A percentile compares a stretch with the other conserved stretches of the same genome.
phyloP scores from a whole-genome alignment of 2,329 filamentous ascomycete species.

The Botryotinia globosa region DNA sequence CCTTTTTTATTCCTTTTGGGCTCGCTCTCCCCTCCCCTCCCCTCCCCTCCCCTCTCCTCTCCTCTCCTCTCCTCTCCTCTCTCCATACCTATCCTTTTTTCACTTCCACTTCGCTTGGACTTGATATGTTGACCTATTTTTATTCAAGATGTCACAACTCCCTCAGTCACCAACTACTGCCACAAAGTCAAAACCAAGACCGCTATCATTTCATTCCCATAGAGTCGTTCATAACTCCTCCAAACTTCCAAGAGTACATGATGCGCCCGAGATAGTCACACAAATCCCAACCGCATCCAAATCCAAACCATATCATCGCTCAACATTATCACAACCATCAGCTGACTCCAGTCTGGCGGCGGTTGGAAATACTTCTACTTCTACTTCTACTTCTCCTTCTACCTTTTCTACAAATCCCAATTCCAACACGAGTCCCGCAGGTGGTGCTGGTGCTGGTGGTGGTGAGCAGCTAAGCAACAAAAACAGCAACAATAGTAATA shows the following conservation, averaged over 20 bases:
- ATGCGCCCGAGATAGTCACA: constrained; percentile 19
- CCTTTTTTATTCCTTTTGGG: neutral
- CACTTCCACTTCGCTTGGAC: neutral
- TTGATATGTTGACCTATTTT: constrained; percentile 19
- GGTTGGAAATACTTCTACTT: neutral
- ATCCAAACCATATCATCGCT: neutral
- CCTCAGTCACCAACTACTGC: constrained; percentile 8
- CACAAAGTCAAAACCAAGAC: constrained; percentile 15
- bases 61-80: too few relatives aligned
- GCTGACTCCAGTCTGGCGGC: constrained; percentile 12
- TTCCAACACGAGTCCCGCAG: neutral
- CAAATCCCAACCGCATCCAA: constrained; percentile 1
- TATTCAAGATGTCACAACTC: constrained; percentile 21
- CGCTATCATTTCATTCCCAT: constrained; percentile 22
- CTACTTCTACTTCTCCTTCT: too few relatives aligned
- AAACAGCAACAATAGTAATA: neutral
- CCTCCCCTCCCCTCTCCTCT: too few relatives aligned
- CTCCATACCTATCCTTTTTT: too few relatives aligned
- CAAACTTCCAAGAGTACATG: constrained; percentile 23
- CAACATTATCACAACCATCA: constrained; percentile 7
- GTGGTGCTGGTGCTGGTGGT: too few relatives aligned
- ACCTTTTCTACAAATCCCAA: too few relatives aligned
- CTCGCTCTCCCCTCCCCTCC: neutral
- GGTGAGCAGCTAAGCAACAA: neutral
- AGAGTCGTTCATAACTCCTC: constrained; percentile 22